These are phyloP conservation scores for Calonectria pseudoreteaudii DNA, from an alignment of 2,329 filamentous ascomycete genomes.

Conservation along the genomic window DNA sequence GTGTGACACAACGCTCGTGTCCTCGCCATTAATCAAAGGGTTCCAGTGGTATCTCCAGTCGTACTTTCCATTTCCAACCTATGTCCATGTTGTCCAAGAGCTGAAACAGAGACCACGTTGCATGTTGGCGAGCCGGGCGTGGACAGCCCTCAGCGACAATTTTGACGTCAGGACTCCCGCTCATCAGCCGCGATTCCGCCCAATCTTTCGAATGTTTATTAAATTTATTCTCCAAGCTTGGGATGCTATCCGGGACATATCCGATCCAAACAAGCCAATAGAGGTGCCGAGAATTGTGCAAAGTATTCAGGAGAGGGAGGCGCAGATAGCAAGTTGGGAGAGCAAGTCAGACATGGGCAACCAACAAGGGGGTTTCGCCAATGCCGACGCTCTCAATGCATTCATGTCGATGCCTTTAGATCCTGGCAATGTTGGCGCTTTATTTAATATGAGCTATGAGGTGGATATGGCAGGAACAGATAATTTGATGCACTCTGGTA, in stretches of 20 bases:
- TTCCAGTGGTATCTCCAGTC: constrained; percentile 52
- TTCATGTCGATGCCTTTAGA: not conserved
- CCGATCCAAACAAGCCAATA: not conserved
- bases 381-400: not conserved
- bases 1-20: constrained; percentile 49
- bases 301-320: not conserved
- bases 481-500: not conserved
- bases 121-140: constrained; percentile 42
- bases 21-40: constrained; percentile 44
- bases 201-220: not conserved
- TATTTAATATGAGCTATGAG: not conserved
- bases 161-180: constrained; percentile 34
- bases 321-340: not conserved
- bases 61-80: constrained; percentile 56
- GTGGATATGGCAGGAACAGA: not conserved
- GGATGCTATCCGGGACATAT: not conserved
- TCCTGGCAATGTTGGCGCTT: not conserved
- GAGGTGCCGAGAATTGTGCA: not conserved
- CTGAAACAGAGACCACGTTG: constrained; percentile 41
- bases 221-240: not conserved
- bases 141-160: constrained; percentile 48
- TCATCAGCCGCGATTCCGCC: not conserved
- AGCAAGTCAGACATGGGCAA: not conserved
- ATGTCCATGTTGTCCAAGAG: constrained; percentile 53
- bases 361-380: not conserved